Conservation (phyloP, 2,329 filamentous ascomycete genomes). For the Diaporthe longicolla region DNA sequence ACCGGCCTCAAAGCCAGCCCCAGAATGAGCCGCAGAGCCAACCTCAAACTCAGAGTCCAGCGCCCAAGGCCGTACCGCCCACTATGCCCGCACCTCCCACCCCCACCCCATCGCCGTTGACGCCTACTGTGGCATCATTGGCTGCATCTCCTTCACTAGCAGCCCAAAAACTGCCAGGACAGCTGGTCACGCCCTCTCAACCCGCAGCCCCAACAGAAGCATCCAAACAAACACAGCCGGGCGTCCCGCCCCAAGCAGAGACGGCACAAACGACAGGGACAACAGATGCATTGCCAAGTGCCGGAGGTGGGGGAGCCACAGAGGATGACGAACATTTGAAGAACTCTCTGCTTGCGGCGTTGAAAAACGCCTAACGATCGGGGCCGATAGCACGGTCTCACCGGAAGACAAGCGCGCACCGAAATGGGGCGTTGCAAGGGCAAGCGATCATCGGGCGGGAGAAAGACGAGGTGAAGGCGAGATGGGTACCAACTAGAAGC, state of each 20-base stretch:
- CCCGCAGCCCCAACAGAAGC: slow-evolving; percentile 40
- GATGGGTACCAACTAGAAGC: slow-evolving; percentile 21
- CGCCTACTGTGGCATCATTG: slow-evolving; percentile 31
- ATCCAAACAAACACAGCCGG: slow-evolving; percentile 35
- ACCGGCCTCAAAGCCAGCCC: not conserved
- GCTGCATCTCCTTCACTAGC: slow-evolving; percentile 33
- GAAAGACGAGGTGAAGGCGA: slow-evolving; percentile 10
- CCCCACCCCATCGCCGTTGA: slow-evolving; percentile 1
- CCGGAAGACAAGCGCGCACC: not conserved
- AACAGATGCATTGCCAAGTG: not conserved
- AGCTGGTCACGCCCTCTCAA: slow-evolving; percentile 20
- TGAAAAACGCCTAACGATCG: slow-evolving; percentile 27
- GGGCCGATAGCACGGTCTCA: not conserved
- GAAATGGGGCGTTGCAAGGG: slow-evolving; percentile 32
- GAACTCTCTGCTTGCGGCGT: slow-evolving; percentile 33
- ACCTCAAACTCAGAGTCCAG: slow-evolving; percentile 1
- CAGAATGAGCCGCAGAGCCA: not conserved
- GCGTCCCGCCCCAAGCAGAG: slow-evolving; percentile 39
- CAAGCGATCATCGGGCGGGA: slow-evolving; percentile 19
- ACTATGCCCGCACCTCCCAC: slow-evolving; percentile 34
- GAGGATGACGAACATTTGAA: slow-evolving; percentile 31
- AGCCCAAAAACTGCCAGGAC: slow-evolving; percentile 35
- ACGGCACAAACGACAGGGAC: slow-evolving; percentile 20
- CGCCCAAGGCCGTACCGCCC: slow-evolving; percentile 14
- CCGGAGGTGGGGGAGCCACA: slow-evolving; percentile 3